Evolutionary conservation across 495 filamentous ascomycete genomes (phyloP).

Genomic region (Endocarpon pusillum): DNA sequence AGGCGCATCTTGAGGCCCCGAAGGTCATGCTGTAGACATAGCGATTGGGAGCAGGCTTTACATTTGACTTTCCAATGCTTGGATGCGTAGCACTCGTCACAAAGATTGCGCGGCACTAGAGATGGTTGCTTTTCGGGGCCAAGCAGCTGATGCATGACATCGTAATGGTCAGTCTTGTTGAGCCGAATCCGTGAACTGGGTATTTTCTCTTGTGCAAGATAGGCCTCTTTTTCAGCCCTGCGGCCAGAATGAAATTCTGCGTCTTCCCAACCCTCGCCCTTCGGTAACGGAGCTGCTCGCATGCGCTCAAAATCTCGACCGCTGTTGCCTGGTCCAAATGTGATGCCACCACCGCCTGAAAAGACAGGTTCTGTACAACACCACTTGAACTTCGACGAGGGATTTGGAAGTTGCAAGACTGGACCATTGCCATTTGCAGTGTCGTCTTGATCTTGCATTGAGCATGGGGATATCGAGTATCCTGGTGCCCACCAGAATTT

Average conservation of each 20-base stretch:
- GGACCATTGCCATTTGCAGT: conserved; percentile 18
- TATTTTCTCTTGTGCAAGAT: conserved; percentile 12
- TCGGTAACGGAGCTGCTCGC: conserved; percentile 38
- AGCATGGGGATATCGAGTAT: conserved; percentile 33
- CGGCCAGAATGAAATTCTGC: conserved; percentile 28
- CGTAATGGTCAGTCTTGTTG: conserved; percentile 27
- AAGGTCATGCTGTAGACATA: conserved; percentile 49
- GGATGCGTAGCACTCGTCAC: conserved; percentile 39
- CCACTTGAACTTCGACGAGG: conserved; percentile 38
- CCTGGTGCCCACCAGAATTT: conserved; percentile 43
- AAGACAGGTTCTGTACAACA: conserved; percentile 47
- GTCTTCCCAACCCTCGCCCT: conserved; percentile 36
- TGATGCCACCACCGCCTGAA: conserved; percentile 44
- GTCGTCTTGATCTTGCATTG: conserved; percentile 31
- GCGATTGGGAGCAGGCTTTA: conserved; percentile 35
- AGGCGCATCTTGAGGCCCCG: conserved; percentile 39
- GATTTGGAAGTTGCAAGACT: conserved; percentile 16
- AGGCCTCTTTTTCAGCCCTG: conserved; percentile 29
- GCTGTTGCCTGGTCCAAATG: conserved; percentile 27
- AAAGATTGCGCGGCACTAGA: conserved; percentile 39
- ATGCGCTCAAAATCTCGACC: conserved; percentile 37
- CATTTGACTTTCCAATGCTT: conserved; percentile 43
- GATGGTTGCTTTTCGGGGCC: conserved; percentile 28
- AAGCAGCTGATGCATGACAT: conserved; percentile 33
- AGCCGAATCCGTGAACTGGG: neutral